Evolutionary conservation across 371 early-diverging fungal genomes (phyloP).

Genomic region (Mucor irregularis): DNA sequence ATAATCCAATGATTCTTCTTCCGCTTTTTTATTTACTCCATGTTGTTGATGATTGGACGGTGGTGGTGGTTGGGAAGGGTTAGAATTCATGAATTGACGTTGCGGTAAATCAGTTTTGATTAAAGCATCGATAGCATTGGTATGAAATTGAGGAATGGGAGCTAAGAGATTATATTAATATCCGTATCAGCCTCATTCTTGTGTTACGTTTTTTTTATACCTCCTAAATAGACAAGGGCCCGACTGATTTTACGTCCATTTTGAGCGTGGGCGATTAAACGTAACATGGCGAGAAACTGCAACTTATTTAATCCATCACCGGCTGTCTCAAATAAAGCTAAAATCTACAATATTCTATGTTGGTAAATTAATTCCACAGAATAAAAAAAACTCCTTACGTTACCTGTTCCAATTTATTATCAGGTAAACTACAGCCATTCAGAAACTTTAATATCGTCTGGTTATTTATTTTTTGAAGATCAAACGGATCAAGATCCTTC

Average conservation of each 20-base stretch:
- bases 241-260: constrained; percentile 47
- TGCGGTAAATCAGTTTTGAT: constrained; percentile 22
- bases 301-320: constrained; percentile 32
- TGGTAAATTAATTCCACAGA: background rate
- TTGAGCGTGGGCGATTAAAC: constrained; percentile 52
- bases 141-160: constrained; percentile 42
- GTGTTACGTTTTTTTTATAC: constrained; percentile 15
- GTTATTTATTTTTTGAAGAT: constrained; percentile 31
- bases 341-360: constrained; percentile 24
- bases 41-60: background rate
- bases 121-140: constrained; percentile 42
- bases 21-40: background rate
- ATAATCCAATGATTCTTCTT: background rate
- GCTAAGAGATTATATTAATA: constrained; percentile 22
- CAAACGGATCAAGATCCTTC: constrained; percentile 50
- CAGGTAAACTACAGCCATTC: constrained; percentile 35
- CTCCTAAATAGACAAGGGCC: constrained; percentile 46
- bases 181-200: background rate
- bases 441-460: constrained; percentile 38
- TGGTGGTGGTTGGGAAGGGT: too few relatives aligned
- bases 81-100: too few relatives aligned
- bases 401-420: constrained; percentile 43
- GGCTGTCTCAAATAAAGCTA: constrained; percentile 40
- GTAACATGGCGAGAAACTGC: constrained; percentile 49
- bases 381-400: background rate